phyloP scores from a whole-genome alignment of 1,284 basidiomycete genomes.

The Sphaerobolus stellatus region DNA sequence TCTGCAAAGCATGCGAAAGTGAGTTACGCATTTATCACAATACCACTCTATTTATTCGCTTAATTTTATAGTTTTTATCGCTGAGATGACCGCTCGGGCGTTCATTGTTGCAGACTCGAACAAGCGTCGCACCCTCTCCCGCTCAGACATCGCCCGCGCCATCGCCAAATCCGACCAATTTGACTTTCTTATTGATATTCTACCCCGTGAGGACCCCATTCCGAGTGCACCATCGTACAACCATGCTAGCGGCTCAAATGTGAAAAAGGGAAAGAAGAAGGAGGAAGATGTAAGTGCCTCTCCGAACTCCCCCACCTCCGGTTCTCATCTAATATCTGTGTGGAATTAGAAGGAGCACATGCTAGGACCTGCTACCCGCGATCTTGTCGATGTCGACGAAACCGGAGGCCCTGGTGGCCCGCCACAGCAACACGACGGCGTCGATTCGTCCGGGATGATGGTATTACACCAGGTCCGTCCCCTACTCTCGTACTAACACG shows the following conservation, averaged over 20 bases:
- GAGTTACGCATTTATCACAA: constrained; percentile 35
- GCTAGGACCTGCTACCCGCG: no score
- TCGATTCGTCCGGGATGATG: constrained; percentile 7
- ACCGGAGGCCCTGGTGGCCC: not conserved
- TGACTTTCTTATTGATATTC: constrained; percentile 90
- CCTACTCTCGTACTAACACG: not conserved
- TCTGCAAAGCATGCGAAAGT: constrained; percentile 97
- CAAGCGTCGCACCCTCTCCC: constrained; percentile 87
- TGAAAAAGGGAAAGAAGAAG: constrained; percentile 9
- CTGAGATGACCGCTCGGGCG: constrained; percentile 89
- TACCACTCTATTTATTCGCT: constrained; percentile 1
- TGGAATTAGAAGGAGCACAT: no score
- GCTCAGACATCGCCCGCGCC: constrained; percentile 88
- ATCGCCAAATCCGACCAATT: constrained; percentile 89
- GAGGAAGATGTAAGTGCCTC: constrained; percentile 12
- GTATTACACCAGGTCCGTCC: constrained; percentile 10
- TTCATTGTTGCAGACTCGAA: constrained; percentile 93
- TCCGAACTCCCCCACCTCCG: no score
- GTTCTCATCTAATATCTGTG: no score
- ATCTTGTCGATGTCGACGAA: constrained; percentile 9
- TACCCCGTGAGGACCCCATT: constrained; percentile 73
- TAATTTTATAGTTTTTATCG: constrained; percentile 75
- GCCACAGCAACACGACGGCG: not conserved
- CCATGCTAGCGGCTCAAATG: not conserved
- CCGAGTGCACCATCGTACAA: constrained; percentile 5